phyloP scores from a whole-genome alignment of 2,329 filamentous ascomycete species.

The Periconia digitata region DNA sequence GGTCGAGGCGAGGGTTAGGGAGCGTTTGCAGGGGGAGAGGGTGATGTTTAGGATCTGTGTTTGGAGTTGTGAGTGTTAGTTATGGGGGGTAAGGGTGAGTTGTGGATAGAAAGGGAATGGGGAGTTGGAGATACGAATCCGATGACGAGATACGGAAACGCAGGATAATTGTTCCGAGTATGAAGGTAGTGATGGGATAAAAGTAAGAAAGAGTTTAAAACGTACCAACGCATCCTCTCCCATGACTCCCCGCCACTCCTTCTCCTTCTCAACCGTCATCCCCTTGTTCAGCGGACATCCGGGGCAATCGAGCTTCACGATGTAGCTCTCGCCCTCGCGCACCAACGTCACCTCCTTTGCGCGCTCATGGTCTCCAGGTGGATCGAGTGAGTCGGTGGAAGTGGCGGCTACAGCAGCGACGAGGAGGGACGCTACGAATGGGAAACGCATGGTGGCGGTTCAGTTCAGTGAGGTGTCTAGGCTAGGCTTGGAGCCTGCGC shows the following conservation, averaged over 20 bases:
- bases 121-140: background rate
- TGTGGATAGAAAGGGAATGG: background rate
- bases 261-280: slow-evolving; percentile 3
- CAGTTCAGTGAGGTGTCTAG: too few species aligned
- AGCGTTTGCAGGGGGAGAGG: slow-evolving; percentile 10
- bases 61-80: background rate
- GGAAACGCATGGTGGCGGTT: slow-evolving; percentile 16
- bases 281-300: slow-evolving; percentile 27
- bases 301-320: slow-evolving; percentile 31
- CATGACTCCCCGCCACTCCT: slow-evolving; percentile 21
- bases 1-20: slow-evolving; percentile 22
- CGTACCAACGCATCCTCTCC: slow-evolving; percentile 28
- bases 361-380: too few species aligned
- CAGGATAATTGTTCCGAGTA: too few species aligned
- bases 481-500: too few species aligned
- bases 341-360: slow-evolving; percentile 21
- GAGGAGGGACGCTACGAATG: slow-evolving; percentile 10
- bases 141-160: too few species aligned
- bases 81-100: background rate
- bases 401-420: slow-evolving; percentile 6
- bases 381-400: too few species aligned
- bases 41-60: slow-evolving; percentile 29
- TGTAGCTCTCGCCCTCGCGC: slow-evolving; percentile 23
- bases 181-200: too few species aligned
- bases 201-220: background rate